phyloP scores from a whole-genome alignment of 768 basidiomycete species.

The Leccinellum albellum region DNA sequence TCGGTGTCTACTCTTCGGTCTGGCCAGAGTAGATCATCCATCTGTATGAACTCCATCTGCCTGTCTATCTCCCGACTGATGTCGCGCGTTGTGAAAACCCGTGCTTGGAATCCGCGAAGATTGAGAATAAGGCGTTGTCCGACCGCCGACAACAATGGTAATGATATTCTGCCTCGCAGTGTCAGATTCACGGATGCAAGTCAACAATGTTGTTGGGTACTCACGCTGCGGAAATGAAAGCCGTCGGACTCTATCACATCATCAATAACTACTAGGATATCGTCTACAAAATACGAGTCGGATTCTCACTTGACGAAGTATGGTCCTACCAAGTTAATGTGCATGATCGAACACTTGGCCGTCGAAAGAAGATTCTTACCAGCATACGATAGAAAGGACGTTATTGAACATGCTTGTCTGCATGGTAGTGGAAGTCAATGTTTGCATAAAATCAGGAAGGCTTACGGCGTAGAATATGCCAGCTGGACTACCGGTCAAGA shows the following conservation, averaged over 20 bases:
- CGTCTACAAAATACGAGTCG: background rate
- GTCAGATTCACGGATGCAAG: background rate
- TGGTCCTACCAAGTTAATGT: background rate
- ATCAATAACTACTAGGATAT: background rate
- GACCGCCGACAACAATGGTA: constrained; percentile 10
- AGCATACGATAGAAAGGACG: background rate
- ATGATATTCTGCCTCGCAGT: constrained; percentile 4
- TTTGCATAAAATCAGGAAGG: background rate
- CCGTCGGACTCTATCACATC: background rate
- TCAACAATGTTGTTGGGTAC: background rate
- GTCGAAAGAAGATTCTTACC: background rate
- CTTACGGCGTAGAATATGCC: background rate
- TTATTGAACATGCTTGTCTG: background rate
- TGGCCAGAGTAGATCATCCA: background rate
- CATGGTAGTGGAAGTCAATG: background rate
- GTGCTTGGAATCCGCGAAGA: constrained; percentile 6
- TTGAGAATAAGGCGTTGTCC: constrained; percentile 20
- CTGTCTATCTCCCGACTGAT: no score
- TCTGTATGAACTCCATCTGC: no score
- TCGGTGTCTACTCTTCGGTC: background rate
- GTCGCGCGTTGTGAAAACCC: constrained; percentile 2
- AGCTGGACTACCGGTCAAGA: background rate
- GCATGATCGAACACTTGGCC: background rate
- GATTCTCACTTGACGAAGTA: background rate
- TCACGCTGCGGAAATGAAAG: background rate